Evolutionary conservation across 257 asterid species (phyloP).

Genomic region (Sherardia arvensis): DNA sequence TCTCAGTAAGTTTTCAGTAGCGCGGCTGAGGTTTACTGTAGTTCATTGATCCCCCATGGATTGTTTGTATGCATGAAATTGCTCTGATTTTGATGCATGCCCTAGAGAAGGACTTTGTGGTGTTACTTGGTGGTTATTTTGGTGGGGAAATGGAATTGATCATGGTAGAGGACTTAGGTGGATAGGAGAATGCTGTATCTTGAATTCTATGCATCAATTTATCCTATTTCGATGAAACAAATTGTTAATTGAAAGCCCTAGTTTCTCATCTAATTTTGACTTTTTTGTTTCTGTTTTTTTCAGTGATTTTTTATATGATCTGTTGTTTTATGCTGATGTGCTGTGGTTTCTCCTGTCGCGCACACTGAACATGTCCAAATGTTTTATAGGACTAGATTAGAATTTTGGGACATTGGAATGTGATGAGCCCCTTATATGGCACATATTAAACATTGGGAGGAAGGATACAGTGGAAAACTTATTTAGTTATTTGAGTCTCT

Average conservation of each 20-base stretch:
- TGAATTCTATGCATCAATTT: background rate
- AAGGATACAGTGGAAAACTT: background rate
- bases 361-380: background rate
- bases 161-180: background rate
- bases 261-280: background rate
- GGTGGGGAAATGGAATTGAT: constrained; percentile 1
- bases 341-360: background rate
- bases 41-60: background rate
- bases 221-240: background rate
- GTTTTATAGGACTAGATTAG: too few species aligned
- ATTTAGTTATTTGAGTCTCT: too few species aligned
- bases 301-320: background rate
- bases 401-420: too few species aligned
- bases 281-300: background rate
- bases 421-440: too few species aligned
- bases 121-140: background rate
- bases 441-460: background rate
- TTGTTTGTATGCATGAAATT: background rate
- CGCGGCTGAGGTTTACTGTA: background rate
- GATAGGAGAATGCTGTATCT: background rate
- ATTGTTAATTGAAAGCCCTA: constrained; percentile 2
- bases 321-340: background rate
- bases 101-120: background rate
- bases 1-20: background rate
- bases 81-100: background rate